Evolutionary conservation across 1,284 basidiomycete genomes (phyloP).

Genomic region (Ceratobasidium papillatum): DNA sequence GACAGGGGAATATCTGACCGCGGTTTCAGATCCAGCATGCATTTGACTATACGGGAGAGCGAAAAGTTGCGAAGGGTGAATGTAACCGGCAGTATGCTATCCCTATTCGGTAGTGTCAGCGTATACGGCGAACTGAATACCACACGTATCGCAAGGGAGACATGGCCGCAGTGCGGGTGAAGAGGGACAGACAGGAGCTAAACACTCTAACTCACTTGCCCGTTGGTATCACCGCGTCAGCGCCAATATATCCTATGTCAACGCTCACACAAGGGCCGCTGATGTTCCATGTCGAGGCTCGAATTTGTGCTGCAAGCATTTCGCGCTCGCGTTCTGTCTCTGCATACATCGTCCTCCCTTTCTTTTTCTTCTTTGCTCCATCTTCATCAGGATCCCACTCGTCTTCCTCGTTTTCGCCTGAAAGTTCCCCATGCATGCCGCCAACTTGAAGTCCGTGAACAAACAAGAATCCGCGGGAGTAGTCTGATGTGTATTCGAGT

Average conservation of each 20-base stretch:
- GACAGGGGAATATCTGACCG: slow-evolving; percentile 29
- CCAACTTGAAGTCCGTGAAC: slow-evolving; percentile 70
- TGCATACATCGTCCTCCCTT: slow-evolving; percentile 84
- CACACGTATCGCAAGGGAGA: slow-evolving; percentile 14
- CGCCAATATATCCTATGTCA: slow-evolving; percentile 2
- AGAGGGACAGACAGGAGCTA: neutral
- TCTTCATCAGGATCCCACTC: neutral
- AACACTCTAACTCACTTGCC: slow-evolving; percentile 17
- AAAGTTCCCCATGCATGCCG: slow-evolving; percentile 70
- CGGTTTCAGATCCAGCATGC: slow-evolving; percentile 39
- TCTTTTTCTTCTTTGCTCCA: slow-evolving; percentile 59
- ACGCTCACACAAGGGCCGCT: slow-evolving; percentile 28
- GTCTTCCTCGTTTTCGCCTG: slow-evolving; percentile 53
- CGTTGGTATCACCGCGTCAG: slow-evolving; percentile 24
- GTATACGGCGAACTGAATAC: neutral
- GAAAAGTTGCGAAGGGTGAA: slow-evolving; percentile 77
- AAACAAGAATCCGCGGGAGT: slow-evolving; percentile 62
- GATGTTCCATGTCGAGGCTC: slow-evolving; percentile 75
- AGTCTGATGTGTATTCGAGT: slow-evolving; percentile 53
- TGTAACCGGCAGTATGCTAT: slow-evolving; percentile 63
- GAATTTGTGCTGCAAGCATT: slow-evolving; percentile 71
- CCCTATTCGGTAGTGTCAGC: slow-evolving; percentile 55
- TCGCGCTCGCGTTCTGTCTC: slow-evolving; percentile 80
- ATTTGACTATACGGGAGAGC: slow-evolving; percentile 52
- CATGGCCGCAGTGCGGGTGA: slow-evolving; percentile 2